Conservation (phyloP, 768 basidiomycete species). For the Mycena vulgaris region DNA sequence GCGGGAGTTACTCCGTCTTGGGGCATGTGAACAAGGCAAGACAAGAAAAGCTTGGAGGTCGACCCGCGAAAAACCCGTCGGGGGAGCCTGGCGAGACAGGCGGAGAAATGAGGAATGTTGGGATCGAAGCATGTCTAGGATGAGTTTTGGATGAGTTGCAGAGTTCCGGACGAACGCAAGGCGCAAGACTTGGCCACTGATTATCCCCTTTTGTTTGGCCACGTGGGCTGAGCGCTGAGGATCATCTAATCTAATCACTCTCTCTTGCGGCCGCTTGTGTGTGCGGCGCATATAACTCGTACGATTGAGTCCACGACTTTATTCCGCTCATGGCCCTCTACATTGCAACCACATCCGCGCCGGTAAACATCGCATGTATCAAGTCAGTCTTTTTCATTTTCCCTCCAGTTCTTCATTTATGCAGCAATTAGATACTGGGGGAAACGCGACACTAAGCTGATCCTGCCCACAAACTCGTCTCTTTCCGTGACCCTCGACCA, state of each 20-base stretch:
- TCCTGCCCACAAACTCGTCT: conserved; percentile 97
- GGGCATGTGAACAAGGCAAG: conserved; percentile 21
- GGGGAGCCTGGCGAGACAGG: too few species aligned
- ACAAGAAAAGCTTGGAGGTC: conserved; percentile 19
- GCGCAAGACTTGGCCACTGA: too few species aligned
- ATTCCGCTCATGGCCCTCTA: conserved; percentile 67
- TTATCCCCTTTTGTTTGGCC: too few species aligned
- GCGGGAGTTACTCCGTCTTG: conserved; percentile 24
- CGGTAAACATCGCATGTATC: conserved; percentile 98
- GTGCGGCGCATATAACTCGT: neutral
- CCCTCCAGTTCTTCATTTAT: conserved; percentile 13
- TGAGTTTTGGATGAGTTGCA: too few species aligned
- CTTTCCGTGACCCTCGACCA: conserved; percentile 98
- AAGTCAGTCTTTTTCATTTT: conserved; percentile 69
- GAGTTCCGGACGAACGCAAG: too few species aligned
- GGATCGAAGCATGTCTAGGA: too few species aligned
- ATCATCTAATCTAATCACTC: neutral
- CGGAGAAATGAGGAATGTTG: too few species aligned
- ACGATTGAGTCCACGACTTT: conserved; percentile 37
- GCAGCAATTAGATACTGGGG: conserved; percentile 89
- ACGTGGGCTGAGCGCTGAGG: too few species aligned
- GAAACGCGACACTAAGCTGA: conserved; percentile 95
- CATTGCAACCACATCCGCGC: conserved; percentile 93
- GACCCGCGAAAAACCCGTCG: conserved; percentile 31
- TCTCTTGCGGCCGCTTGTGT: conserved; percentile 4